Evolutionary conservation across 2,329 filamentous ascomycete genomes (phyloP), one percentile per base, ranked within the genome.

Genomic region (Trichoderma aggressivum): DNA sequence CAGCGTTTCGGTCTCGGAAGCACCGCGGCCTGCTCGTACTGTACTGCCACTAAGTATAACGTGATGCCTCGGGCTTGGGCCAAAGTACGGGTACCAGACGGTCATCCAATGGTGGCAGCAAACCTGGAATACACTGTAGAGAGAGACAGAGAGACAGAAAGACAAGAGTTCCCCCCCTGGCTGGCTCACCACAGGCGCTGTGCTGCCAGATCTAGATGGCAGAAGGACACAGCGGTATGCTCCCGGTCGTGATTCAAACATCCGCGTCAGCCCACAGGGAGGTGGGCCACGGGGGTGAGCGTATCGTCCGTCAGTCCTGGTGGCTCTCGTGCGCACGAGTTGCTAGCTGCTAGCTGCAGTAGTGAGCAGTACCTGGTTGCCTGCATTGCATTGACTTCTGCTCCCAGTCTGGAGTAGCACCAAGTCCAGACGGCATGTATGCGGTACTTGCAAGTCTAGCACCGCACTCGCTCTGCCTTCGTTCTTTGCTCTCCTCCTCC

Each of bases 321-420:
- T 59, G 64, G 53, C 53, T 67, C 50, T 53, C 30, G 53, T 43
- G 53, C 66, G 39, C 66, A 69, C 66, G 66, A 69, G 56, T 69
- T 69, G 63, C 63, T 66, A 43, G 63, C 14, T 56, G 18, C 30
- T 66, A 66, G 62, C 30, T 65, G 62, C 62, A 65, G 62, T 66
- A 43, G 65, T 60, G 32, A 65, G 62, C 56, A 43, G 65, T 60
- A 43, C 65, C 65, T 60, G 65, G 65, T 56, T 68, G 55, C 64
- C 65, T 68, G 65, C 65, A 68, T 68, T 68, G 65, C 63, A 66
- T 66, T 66, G 63, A 60, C 39, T 50, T 26, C 55, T 32, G 58
- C 65, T 50, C 65, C 58, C 65, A 68, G 65, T 68, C 65, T 68
- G 65, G 65, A 68, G 65, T 68, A 68, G 55, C 53, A 68, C 36